Evolutionary conservation across 2,329 filamentous ascomycete species (phyloP), one percentile per base, ranked within the genome.

Genomic region (Colletotrichum viniferum): DNA sequence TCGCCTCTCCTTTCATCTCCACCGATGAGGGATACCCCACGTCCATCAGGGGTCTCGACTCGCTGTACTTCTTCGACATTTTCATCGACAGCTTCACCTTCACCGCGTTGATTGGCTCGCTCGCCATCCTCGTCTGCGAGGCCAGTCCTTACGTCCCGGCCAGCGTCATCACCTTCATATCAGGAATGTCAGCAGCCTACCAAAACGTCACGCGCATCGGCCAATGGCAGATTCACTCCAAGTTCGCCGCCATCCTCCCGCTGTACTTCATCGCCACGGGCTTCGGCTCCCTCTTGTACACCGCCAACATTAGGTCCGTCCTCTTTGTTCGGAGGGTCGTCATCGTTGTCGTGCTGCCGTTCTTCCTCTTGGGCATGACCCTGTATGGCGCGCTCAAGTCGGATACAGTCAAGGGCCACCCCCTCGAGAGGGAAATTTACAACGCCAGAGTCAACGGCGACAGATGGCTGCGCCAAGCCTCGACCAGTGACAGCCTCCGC

Each of bases 361-460:
- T 88, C 8, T 77, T 87, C 7, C 78, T 87, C 7, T 79, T 81
- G 4, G 83, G 83, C 4, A 70, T 74, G 69, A 83, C 83, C 1
- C 82, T 88, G 18, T 85, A 83, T 75, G 82, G 84, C 8, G 67
- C 81, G 16, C 62, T 85, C 8, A 83, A 81, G 71, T 73, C 30
- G 77, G 16, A 77, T 77, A 24, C 83, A 79, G 62, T 77, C 69
- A 70, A 78, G 78, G 73, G 82, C 64, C 89, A 91, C 69, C 88
- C 89, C 0, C 80, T 91, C 38, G 84, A 86, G 61, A 86, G 86
- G 6, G 81, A 90, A 14, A 85, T 91, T 14, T 90, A 89, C 78
- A 84, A 86, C 48, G 84, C 85, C 4, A 85, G 88, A 28, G 83
- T 88, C 26, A 85, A 85, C 28, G 84, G 87, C 8, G 86, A 89